Evolutionary conservation across 495 filamentous ascomycete genomes (phyloP).

Genomic region (Neurospora sp.): DNA sequence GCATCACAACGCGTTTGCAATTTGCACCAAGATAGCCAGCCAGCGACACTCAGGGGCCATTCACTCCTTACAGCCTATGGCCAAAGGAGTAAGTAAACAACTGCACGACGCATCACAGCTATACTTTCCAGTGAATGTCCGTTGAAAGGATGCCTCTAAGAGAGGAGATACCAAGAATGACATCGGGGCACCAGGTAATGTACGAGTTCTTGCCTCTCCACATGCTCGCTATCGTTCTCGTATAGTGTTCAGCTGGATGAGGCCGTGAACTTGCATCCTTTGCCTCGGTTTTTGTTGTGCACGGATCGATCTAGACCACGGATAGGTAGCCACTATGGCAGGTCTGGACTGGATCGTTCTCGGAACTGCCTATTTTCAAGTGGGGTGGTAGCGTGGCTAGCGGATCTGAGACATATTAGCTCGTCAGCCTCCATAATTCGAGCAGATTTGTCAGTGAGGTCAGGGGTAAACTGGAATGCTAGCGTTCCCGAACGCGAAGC

Average conservation of each 20-base stretch:
- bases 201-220: neutral
- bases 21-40: neutral
- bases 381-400: neutral
- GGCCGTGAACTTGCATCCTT: neutral
- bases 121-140: neutral
- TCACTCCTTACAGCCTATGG: neutral
- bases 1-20: neutral
- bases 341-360: neutral
- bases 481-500: neutral
- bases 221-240: neutral
- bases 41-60: neutral
- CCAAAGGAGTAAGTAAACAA: neutral
- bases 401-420: neutral
- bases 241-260: neutral
- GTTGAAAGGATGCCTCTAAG: neutral
- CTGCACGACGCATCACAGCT: neutral
- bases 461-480: neutral
- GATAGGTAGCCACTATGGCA: neutral
- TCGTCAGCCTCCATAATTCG: neutral
- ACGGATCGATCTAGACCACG: neutral
- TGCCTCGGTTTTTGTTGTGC: neutral
- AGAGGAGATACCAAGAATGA: neutral
- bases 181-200: neutral
- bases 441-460: neutral
- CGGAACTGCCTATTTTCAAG: neutral